Evolutionary conservation across 805 yeast genomes (phyloP), one percentile per base, ranked within the genome.

Genomic region (Spencermartinsiella europaea): DNA sequence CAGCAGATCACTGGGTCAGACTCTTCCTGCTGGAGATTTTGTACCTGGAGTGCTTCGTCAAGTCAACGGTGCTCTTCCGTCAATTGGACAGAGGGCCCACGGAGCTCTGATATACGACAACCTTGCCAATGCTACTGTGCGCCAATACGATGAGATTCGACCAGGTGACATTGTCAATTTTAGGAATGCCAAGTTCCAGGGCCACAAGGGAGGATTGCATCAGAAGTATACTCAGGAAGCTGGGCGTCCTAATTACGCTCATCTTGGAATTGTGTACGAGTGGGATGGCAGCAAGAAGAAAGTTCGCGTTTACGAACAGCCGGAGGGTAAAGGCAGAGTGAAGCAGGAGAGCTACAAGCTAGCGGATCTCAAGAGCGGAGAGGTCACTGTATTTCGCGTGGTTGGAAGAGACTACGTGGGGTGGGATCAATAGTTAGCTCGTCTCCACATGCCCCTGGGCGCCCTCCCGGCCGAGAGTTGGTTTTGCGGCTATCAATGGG

Each of bases 121-220:
- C 54, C 54, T 67, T 56, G 73, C 71, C 49, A 73, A 72, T 57
- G 74, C 79, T 38, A 57, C 70, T 4, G 75, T 79, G 4, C 66
- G 73, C 14, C 80, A 76, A 54, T 57, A 67, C 25, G 88, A 79
- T 45, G 84, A 80, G 35, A 76, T 89, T 45, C 73, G 76, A 40
- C 82, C 95, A 0, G 99, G 99, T 49, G 98, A 93, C 63, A 73
- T 91, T 7, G 65, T 88, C 36, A 85, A 88, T 43, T 76, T 88
- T 51, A 77, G 81, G 57, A 80, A 80, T 46, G 96, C 88, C 4
- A 75, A 75, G 50, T 90, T 91, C 66, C 79, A 76, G 51, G 77
- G 81, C 4, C 86, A 81, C 55, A 74, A 75, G 44, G 72, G 72
- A 3, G 72, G 77, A 28, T 59, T 80, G 34, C 77, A 72, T 45